Evolutionary conservation across 1,284 basidiomycete genomes (phyloP).

Genomic region (Ustilago trichophora): DNA sequence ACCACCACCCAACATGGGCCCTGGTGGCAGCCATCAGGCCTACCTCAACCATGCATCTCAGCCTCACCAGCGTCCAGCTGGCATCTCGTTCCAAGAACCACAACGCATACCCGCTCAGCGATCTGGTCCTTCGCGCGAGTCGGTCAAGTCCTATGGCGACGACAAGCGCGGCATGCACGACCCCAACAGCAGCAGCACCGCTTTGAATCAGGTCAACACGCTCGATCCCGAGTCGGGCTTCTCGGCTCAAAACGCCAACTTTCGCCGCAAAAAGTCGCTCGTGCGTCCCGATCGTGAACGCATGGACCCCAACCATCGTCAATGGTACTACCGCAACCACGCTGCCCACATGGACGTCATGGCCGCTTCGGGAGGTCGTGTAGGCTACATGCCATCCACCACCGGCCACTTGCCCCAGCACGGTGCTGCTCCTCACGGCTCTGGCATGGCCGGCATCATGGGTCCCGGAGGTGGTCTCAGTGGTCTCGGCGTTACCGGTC

Average conservation of each 20-base stretch:
- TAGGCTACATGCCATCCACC: slow-evolving; percentile 65
- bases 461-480: slow-evolving; percentile 66
- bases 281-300: slow-evolving; percentile 94
- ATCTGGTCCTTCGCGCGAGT: slow-evolving; percentile 47
- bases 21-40: slow-evolving; percentile 21
- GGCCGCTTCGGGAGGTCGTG: slow-evolving; percentile 45
- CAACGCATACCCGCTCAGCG: slow-evolving; percentile 37
- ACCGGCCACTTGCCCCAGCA: slow-evolving; percentile 65
- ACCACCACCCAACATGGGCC: slow-evolving; percentile 10
- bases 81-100: slow-evolving; percentile 58
- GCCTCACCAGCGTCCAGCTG: slow-evolving; percentile 20
- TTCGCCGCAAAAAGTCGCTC: slow-evolving; percentile 87
- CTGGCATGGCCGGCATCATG: slow-evolving; percentile 46
- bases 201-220: slow-evolving; percentile 35
- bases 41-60: slow-evolving; percentile 11
- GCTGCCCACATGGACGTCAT: slow-evolving; percentile 76
- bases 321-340: slow-evolving; percentile 93
- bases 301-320: slow-evolving; percentile 91
- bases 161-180: slow-evolving; percentile 47
- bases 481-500: slow-evolving; percentile 58
- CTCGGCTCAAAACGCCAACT: slow-evolving; percentile 49
- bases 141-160: slow-evolving; percentile 49
- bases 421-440: slow-evolving; percentile 57
- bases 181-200: slow-evolving; percentile 42
- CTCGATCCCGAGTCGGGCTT: slow-evolving; percentile 60